Percentiles rank a stretch among this genome's conserved stretches.
phyloP scores from a whole-genome alignment of 179 eudicot species.

The Vitellaria paradoxa region DNA sequence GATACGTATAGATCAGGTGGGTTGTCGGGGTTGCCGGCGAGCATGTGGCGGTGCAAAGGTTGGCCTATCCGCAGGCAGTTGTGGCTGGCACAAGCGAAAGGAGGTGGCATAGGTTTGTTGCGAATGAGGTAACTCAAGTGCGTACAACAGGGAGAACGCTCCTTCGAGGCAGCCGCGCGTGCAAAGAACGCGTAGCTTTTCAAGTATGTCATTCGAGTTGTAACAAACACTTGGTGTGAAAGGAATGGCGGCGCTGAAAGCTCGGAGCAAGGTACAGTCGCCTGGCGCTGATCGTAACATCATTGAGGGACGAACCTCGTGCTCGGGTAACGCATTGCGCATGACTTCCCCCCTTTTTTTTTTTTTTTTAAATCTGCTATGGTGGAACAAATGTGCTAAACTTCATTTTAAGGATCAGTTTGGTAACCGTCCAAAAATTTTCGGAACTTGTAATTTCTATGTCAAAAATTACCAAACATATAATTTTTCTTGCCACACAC shows the following conservation, averaged over 20 bases:
- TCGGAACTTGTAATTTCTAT: no score
- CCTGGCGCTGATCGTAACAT: constrained; percentile 7
- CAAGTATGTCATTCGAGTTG: neutral
- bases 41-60: constrained; percentile 33
- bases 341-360: no score
- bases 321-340: neutral
- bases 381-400: no score
- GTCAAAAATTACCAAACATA: no score
- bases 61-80: constrained; percentile 26
- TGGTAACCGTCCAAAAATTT: no score
- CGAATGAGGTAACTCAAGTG: constrained; percentile 18
- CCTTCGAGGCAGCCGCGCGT: constrained; percentile 26
- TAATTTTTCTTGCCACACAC: no score
- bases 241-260: neutral
- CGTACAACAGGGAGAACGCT: constrained; percentile 25
- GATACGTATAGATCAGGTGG: constrained; percentile 10
- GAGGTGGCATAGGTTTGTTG: constrained; percentile 24
- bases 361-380: no score
- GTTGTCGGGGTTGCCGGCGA: constrained; percentile 14
- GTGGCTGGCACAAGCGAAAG: constrained; percentile 32
- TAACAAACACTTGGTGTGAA: neutral
- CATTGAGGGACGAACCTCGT: neutral
- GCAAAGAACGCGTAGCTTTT: constrained; percentile 15
- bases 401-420: no score
- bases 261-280: constrained; percentile 5